These are phyloP conservation scores for Aspergillus fijiensis DNA, from an alignment of 2,329 filamentous ascomycete genomes.

Conservation along the genomic window DNA sequence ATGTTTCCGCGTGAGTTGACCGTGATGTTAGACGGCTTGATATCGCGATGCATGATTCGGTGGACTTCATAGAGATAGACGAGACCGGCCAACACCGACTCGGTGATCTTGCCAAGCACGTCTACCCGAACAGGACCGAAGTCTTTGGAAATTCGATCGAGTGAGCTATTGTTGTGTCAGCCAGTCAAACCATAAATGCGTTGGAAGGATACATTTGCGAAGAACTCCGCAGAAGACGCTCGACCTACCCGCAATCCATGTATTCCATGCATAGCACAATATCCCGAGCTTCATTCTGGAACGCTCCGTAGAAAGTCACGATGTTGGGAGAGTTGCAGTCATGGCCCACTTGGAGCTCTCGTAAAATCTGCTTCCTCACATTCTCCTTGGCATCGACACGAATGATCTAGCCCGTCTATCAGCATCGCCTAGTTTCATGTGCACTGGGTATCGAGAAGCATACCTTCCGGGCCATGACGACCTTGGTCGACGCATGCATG, in stretches of 20 bases:
- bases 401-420: constrained; percentile 66
- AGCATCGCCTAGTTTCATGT: constrained; percentile 1
- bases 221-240: background rate
- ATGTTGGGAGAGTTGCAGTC: constrained; percentile 97
- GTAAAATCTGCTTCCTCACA: constrained; percentile 92
- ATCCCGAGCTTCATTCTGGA: constrained; percentile 93
- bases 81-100: constrained; percentile 87
- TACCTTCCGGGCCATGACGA: constrained; percentile 97
- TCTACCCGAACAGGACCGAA: constrained; percentile 95
- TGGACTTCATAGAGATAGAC: constrained; percentile 94
- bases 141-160: constrained; percentile 89
- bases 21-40: constrained; percentile 96
- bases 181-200: constrained; percentile 4
- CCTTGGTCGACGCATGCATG: constrained; percentile 88
- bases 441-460: constrained; percentile 9
- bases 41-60: constrained; percentile 98
- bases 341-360: constrained; percentile 97
- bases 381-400: constrained; percentile 98
- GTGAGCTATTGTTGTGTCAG: constrained; percentile 59
- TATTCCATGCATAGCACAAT: constrained; percentile 99
- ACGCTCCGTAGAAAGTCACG: constrained; percentile 96
- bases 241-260: constrained; percentile 94
- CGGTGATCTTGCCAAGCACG: constrained; percentile 94
- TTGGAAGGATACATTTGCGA: background rate
- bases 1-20: constrained; percentile 93